Evolutionary conservation across 805 yeast genomes (phyloP), one percentile per base, ranked within the genome.

Genomic region (Kodamaea nitidulidarum): DNA sequence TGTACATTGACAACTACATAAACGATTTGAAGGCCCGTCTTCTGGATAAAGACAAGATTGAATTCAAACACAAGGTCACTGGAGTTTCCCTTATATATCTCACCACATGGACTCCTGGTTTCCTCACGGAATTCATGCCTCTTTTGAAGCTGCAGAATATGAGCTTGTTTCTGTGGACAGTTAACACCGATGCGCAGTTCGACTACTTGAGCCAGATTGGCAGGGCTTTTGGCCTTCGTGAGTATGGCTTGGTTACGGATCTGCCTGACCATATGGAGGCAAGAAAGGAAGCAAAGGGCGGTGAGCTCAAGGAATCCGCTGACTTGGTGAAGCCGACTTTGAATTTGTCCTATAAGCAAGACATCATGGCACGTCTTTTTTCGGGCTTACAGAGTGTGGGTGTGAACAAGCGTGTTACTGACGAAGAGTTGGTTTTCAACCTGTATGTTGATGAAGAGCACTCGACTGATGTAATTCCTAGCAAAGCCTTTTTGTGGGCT

Each of bases 151-250:
- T 44, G 8, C 63, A 67, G 36, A 45, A 60, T 40, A 46, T 66
- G 47, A 55, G 54, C 35, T 49, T 68, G 27, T 65, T 51, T 40
- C 52, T 63, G 14, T 68, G 73, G 74, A 68, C 74, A 7, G 48
- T 68, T 33, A 68, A 68, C 45, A 61, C 44, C 28, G 39, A 35
- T n/a, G 42, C 42, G n/a, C 73, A 68, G 42, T 61, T 51, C 33
- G 60, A 63, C 22, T 65, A 65, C 48, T 55, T 67, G 33, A 37
- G 35, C 15, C 48, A 44, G 12, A 38, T 67, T 12, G 61, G 68
- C 26, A 40, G 39, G 32, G 28, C 38, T 4, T 56, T 60, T 12
- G 35, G 43, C 2, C 32, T 68, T 7, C 29, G 38, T 2, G 66
- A 64, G 32, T 66, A 55, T 41, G 74, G 71, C 1, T 46, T 68